Evolutionary conservation across 2,329 filamentous ascomycete species (phyloP), one percentile per base, ranked within the genome.

Genomic region (Stachybotrys chartarum): DNA sequence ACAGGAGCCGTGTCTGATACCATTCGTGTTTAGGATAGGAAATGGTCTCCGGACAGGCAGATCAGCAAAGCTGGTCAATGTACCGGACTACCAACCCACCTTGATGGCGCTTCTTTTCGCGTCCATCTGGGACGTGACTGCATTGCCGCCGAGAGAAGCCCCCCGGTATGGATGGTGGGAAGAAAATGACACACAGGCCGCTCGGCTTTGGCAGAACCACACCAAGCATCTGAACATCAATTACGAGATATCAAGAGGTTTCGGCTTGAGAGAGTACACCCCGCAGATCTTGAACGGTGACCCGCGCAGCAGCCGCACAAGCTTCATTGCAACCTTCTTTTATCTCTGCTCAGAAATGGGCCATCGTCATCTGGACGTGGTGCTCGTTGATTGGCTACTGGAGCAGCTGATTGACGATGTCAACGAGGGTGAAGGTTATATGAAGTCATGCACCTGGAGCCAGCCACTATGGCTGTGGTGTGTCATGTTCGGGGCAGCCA

Each of bases 291-390:
- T 71, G 31, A 70, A 71, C 46, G 63, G 66, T 24, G 69, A 71
- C 56, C 65, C 67, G 17, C 69, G 65, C 52, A 71, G 69, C 54
- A 77, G 74, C 58, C 69, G 75, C 50, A 74, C 72, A 44, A 73
- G 72, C 54, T 77, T 76, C 63, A 74, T 77, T 54, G 72, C 74
- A 46, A 76, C 73, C 39, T 76, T 76, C 62, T 74, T 77, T 63
- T 77, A 77, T 61, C 69, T 77, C 47, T 72, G 74, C 65, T 70
- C 75, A 50, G 74, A 76, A 57, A 62, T 77, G 56, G 73, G 73
- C 45, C 68, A 74, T 54, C 69, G 66, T 44, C 65, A 67, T 35
- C 68, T 77, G 45, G 73, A 76, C 57, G 70, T 72, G 30, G 73
- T 75, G 54, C 68, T 77, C 44, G 68, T 75, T 6, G 73, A 73